Evolutionary conservation across 106 monocot genomes (phyloP).

Genomic region (Dendrobium catenatum): DNA sequence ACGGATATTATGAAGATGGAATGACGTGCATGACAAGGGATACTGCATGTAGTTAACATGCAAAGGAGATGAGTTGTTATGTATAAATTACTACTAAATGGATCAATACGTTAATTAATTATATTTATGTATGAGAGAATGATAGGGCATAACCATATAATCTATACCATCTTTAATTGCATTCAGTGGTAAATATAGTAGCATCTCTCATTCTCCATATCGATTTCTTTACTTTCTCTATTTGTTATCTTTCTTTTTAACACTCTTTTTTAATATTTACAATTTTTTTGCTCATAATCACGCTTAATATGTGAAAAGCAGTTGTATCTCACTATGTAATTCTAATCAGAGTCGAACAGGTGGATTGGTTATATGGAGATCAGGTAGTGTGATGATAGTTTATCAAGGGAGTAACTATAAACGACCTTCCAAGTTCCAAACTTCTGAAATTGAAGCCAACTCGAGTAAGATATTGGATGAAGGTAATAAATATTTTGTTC

Average conservation of each 20-base stretch:
- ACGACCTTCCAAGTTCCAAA: constrained; percentile 33
- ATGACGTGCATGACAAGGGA: background rate
- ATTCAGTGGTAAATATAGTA: background rate
- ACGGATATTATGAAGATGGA: background rate
- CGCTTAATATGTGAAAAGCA: background rate
- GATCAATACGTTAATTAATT: background rate
- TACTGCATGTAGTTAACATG: background rate
- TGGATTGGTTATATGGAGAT: constrained; percentile 93
- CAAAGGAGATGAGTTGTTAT: background rate
- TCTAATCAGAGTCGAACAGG: constrained; percentile 71
- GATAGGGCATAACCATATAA: background rate
- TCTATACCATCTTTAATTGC: background rate
- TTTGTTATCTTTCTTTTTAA: background rate
- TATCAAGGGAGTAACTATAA: constrained; percentile 72
- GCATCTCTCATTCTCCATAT: background rate
- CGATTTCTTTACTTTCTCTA: background rate
- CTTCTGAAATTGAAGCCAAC: constrained; percentile 8
- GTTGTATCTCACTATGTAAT: constrained; percentile 6
- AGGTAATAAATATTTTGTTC: constrained; percentile 40
- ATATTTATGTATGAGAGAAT: background rate
- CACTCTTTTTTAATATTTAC: background rate
- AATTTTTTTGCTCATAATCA: background rate
- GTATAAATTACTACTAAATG: background rate
- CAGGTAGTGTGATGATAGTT: constrained; percentile 98
- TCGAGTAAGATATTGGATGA: constrained; percentile 30